These are phyloP conservation scores for Retiboletus flavoniger DNA, from an alignment of 1,284 basidiomycete genomes.

Conservation along the genomic window DNA sequence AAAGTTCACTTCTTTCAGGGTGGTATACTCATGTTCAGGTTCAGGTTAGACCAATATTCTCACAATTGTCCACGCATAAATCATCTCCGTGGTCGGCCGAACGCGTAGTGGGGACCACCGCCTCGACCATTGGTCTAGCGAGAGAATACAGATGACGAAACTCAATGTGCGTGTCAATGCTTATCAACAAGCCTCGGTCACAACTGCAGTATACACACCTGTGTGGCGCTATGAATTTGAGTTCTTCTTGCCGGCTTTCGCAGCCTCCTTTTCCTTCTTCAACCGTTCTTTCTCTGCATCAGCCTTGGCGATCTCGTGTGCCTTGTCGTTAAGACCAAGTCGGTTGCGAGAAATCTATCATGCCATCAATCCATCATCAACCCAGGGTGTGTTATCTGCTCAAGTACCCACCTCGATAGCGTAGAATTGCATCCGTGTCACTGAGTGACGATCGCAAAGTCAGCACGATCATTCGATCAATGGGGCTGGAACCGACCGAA, in stretches of 20 bases:
- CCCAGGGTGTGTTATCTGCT: neutral
- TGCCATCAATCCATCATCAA: slow-evolving; percentile 4
- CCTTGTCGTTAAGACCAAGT: slow-evolving; percentile 86
- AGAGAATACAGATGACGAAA: neutral
- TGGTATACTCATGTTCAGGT: slow-evolving; percentile 6
- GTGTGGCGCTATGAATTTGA: slow-evolving; percentile 27
- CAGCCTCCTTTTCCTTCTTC: slow-evolving; percentile 49
- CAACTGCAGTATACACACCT: neutral
- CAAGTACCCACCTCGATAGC: slow-evolving; percentile 71
- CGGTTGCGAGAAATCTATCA: slow-evolving; percentile 86
- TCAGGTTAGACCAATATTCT: neutral
- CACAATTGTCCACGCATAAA: slow-evolving; percentile 12
- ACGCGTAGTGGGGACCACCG: neutral
- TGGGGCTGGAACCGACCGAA: slow-evolving; percentile 60
- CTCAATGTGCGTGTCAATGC: neutral
- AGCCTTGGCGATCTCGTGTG: slow-evolving; percentile 79
- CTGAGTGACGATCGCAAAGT: slow-evolving; percentile 35
- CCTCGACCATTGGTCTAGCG: neutral
- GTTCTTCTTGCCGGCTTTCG: slow-evolving; percentile 41
- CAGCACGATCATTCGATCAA: neutral
- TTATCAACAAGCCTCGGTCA: slow-evolving; percentile 1
- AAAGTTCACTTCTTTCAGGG: slow-evolving; percentile 5
- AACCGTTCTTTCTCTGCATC: slow-evolving; percentile 62
- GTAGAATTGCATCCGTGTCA: slow-evolving; percentile 87
- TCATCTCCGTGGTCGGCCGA: slow-evolving; percentile 18